Percentiles rank a stretch among this genome's conserved stretches.
Evolutionary conservation across 192 early-diverging fungal species (phyloP).

Genomic region (Entomortierella parvispora): DNA sequence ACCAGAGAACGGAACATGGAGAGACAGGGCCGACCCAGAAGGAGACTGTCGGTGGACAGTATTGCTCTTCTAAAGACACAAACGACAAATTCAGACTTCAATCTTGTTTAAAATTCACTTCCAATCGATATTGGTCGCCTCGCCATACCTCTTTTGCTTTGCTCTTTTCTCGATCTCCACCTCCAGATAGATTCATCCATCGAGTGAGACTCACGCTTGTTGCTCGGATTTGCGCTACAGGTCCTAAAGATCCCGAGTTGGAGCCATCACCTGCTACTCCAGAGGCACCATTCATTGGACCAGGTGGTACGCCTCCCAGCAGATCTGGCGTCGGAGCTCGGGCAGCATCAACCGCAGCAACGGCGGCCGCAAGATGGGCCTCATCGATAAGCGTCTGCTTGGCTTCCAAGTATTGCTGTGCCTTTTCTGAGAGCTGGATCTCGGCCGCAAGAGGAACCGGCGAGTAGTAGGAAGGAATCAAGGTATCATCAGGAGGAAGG

Average conservation of each 20-base stretch:
- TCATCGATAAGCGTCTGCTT: conserved; percentile 33
- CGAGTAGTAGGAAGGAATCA: conserved; percentile 32
- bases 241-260: neutral
- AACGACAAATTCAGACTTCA: neutral
- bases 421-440: conserved; percentile 38
- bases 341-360: conserved; percentile 19
- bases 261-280: too few relatives aligned
- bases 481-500: conserved; percentile 34
- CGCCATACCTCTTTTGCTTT: neutral
- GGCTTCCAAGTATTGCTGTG: conserved; percentile 19
- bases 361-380: conserved; percentile 28
- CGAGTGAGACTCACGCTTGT: conserved; percentile 29
- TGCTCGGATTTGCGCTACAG: conserved; percentile 30
- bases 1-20: neutral
- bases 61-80: neutral
- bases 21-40: neutral
- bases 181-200: conserved; percentile 46
- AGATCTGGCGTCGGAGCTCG: conserved; percentile 26
- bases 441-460: conserved; percentile 6
- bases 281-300: neutral
- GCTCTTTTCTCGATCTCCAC: conserved; percentile 9
- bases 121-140: conserved; percentile 19
- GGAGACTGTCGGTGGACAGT: neutral
- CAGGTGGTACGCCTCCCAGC: neutral
- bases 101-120: neutral